Evolutionary conservation across 306 rosid genomes (phyloP), one percentile per base, ranked within the genome.

Genomic region (Gastrolobium bilobum): DNA sequence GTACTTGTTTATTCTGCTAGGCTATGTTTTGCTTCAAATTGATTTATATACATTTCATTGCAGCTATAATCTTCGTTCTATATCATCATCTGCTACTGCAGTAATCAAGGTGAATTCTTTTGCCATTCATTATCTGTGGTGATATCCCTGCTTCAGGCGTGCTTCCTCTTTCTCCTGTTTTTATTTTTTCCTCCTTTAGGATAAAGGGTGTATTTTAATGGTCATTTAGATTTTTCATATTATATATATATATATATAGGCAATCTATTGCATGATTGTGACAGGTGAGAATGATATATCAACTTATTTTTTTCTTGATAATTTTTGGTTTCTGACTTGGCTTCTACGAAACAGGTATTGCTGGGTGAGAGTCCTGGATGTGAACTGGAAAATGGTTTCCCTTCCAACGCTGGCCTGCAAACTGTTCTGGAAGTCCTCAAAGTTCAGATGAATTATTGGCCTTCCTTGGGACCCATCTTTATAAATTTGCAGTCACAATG

Each of bases 1-100:
- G 20, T 81, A 52, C 38, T 62, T 76, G 47, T 77, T 66, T 51
- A 69, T 72, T 71, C 14, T 74, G 50, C 44, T 35, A 47, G 35
- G 13, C 64, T 85, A 13, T 64, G 35, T 81, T 73, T 30, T 39
- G 2, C 77, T 75, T 67, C 5, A 31, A 48, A 70, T 54, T 82
- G 81, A 88, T 69, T 60, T 76, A 50, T 44, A 68, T 72, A 10
- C 64, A 48, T 81, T 75, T 80, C 35, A 7, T 80, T 84, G 89
- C 98, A 95, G 99, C 79, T 95, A 95, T 81, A 95, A 95, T 90
- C 97, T 95, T 20, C 99, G 99, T 62, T 91, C 99, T 56, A 91
- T 95, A 81, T 95, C 99, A 3, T 87, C 97, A 51, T 95, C 99
- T 6, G 97, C 99, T 43, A 89, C 98, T 75, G 87, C 91, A 47